Percentiles rank a stretch among this genome's conserved stretches.
phyloP scores from a whole-genome alignment of 164 flowering plant genomes.

The Cinnamomum chago region DNA sequence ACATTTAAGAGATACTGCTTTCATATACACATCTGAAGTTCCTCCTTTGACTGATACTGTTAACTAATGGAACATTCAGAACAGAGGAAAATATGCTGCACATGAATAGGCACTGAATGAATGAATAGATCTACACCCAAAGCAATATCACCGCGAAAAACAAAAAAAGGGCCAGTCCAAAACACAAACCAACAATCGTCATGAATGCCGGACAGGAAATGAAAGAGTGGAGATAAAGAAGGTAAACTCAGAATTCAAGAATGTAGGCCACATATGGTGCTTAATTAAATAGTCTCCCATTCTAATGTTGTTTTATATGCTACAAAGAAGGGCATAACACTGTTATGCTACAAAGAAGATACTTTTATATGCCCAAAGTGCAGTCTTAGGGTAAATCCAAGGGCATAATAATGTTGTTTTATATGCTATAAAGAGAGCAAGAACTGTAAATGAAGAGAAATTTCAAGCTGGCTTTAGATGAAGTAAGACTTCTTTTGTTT shows the following conservation, averaged over 20 bases:
- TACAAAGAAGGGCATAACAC: too few relatives aligned
- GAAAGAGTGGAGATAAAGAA: background rate
- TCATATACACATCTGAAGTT: background rate
- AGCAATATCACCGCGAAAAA: slow-evolving; percentile 51
- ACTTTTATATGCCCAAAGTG: too few relatives aligned
- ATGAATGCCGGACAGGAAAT: slow-evolving; percentile 51
- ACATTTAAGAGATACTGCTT: background rate
- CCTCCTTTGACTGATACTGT: background rate
- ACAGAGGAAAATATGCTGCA: background rate
- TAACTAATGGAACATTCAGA: background rate
- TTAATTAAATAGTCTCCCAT: too few relatives aligned
- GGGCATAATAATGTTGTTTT: background rate
- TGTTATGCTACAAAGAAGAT: too few relatives aligned
- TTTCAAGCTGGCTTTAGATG: background rate
- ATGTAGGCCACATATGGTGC: background rate
- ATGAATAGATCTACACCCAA: slow-evolving; percentile 36
- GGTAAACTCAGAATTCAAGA: background rate
- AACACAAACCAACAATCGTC: slow-evolving; percentile 55
- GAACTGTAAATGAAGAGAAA: background rate
- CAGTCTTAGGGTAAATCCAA: too few relatives aligned
- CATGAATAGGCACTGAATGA: background rate
- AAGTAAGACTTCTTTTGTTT: too few relatives aligned
- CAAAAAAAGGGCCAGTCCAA: too few relatives aligned
- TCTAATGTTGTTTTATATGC: too few relatives aligned
- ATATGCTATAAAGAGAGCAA: background rate